These are phyloP conservation scores for Paramecium caudatum DNA, from an alignment of 73 alveolate genomes.

Conservation along the genomic window DNA sequence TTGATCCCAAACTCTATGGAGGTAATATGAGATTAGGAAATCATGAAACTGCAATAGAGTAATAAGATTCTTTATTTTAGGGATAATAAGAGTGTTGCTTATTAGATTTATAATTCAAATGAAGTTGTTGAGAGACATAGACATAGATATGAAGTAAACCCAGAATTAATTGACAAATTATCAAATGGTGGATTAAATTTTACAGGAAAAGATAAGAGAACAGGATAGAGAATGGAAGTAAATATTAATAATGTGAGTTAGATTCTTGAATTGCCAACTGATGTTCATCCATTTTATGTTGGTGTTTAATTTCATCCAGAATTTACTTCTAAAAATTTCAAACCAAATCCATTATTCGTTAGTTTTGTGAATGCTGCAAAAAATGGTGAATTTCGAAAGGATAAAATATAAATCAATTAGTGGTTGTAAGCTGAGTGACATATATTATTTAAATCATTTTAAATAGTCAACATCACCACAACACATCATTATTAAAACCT, in stretches of 20 bases:
- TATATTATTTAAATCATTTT: slow-evolving; percentile 6
- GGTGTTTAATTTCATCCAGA: slow-evolving; percentile 87
- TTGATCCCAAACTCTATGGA: slow-evolving; percentile 66
- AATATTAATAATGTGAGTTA: not conserved
- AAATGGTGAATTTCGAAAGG: not conserved
- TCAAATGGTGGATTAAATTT: slow-evolving; percentile 79
- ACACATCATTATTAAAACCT: slow-evolving; percentile 65
- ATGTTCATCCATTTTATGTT: slow-evolving; percentile 83
- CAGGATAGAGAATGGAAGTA: slow-evolving; percentile 79
- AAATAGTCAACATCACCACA: slow-evolving; percentile 68
- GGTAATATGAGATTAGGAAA: slow-evolving; percentile 87
- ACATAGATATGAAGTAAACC: slow-evolving; percentile 85
- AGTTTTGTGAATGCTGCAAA: slow-evolving; percentile 76
- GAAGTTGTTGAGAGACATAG: slow-evolving; percentile 82
- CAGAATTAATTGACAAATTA: slow-evolving; percentile 48
- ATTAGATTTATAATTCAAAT: slow-evolving; percentile 67
- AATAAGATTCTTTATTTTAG: not conserved
- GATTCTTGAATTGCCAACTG: slow-evolving; percentile 51
- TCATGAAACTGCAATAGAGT: slow-evolving; percentile 66
- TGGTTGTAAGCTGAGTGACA: not conserved
- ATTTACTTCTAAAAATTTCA: slow-evolving; percentile 75
- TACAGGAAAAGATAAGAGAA: slow-evolving; percentile 76
- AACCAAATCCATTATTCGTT: slow-evolving; percentile 79
- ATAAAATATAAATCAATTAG: not conserved
- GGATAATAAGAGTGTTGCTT: slow-evolving; percentile 77